A percentile compares a stretch with the other conserved stretches of the same genome.
These are phyloP conservation scores for Cercospora citrullina DNA, from an alignment of 2,329 filamentous ascomycete genomes.

Conservation along the genomic window DNA sequence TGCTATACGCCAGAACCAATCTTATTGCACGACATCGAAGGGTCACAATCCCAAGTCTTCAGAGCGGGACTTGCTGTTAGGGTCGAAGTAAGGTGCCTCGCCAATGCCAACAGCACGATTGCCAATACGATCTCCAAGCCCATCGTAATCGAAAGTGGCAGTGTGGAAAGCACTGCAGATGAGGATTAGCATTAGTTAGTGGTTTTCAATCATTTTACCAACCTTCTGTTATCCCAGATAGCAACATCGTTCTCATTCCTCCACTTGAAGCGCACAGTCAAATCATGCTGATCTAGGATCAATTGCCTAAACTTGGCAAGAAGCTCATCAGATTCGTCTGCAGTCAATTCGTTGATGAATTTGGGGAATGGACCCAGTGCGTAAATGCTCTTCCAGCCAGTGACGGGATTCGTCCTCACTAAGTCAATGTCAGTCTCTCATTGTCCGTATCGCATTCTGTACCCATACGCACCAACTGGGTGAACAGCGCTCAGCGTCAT, in stretches of 20 bases:
- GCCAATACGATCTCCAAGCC: slow-evolving; percentile 53
- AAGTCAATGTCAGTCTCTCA: background rate
- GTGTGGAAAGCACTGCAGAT: slow-evolving; percentile 59
- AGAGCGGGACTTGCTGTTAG: slow-evolving; percentile 49
- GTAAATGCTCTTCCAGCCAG: slow-evolving; percentile 62
- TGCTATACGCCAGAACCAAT: background rate
- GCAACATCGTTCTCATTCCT: slow-evolving; percentile 51
- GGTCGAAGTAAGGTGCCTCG: slow-evolving; percentile 57
- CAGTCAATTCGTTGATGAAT: slow-evolving; percentile 54
- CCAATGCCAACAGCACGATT: slow-evolving; percentile 58
- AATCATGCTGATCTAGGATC: slow-evolving; percentile 52
- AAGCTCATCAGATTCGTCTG: slow-evolving; percentile 30
- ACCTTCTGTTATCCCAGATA: slow-evolving; percentile 65
- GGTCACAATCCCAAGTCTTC: slow-evolving; percentile 15
- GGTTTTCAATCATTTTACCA: background rate
- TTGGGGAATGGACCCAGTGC: slow-evolving; percentile 59
- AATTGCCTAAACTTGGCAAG: slow-evolving; percentile 34
- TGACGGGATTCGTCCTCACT: slow-evolving; percentile 61
- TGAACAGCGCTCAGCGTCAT: slow-evolving; percentile 36
- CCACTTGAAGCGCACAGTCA: slow-evolving; percentile 54
- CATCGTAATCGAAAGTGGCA: slow-evolving; percentile 63
- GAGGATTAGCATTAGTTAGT: slow-evolving; percentile 63
- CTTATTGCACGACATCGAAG: background rate
- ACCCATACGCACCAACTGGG: slow-evolving; percentile 44
- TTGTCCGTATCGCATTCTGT: no score